Evolutionary conservation across 805 yeast species (phyloP), one percentile per base, ranked within the genome.

Genomic region (Saccharomycopsis malanga): DNA sequence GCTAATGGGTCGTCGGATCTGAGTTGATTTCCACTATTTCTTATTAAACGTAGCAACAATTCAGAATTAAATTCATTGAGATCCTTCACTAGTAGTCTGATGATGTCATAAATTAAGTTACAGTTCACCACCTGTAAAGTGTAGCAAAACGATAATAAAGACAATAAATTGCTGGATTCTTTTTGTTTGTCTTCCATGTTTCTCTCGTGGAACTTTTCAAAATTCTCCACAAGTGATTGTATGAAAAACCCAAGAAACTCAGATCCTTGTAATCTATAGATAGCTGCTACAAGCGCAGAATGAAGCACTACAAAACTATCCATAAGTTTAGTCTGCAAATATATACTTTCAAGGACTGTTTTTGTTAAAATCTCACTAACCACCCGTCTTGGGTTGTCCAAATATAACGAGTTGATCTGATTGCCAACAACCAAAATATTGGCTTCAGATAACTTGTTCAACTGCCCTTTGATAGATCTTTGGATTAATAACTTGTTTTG

Each of bases 1-100:
- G 96, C 81, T 7, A 74, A 63, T 1, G 98, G 94, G 61, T 93
- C 98, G 61, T 93, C 98, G 3, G 85, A 67, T 59, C 98, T 78
- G 64, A 93, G 76, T 58, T 86, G 87, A 7, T 80, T 74, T 38
- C 98, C 99, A 9, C 88, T 77, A 30, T 78, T 78, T 42, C 83
- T 75, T 18, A 93, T 70, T 17, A 91, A 68, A 54, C 82, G 76
- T 44, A 91, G 66, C 42, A 93, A 68, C 15, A 87, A 63, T 56
- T 89, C 98, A 2, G 95, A 84, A 54, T 83, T 81, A 17, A 68
- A 55, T 61, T 89, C 96, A 46, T 76, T 72, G 15, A 85, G 72
- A 1, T 78, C 73, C 4, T 65, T 62, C 20, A 77, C 71, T 48
- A 86, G 66, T 18, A 61, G 34, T 17, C 68, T 65, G 50, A 93